Percentiles rank a stretch among this genome's conserved stretches.
These are phyloP conservation scores for Alternaria arborescens DNA, from an alignment of 2,329 filamentous ascomycete species.

Conservation along the genomic window DNA sequence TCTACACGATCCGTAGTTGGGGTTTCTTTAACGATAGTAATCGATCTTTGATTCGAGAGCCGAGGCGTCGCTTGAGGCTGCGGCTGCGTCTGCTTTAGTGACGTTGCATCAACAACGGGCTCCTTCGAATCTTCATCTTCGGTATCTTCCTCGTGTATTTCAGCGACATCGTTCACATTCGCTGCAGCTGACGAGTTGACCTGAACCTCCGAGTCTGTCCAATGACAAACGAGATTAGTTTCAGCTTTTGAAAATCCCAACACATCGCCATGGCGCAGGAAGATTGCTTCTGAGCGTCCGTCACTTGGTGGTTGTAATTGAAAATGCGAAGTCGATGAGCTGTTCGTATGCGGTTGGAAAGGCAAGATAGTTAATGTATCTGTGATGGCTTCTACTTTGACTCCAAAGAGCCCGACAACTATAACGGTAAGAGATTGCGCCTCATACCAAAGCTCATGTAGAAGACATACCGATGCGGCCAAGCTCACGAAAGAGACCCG, in stretches of 20 bases:
- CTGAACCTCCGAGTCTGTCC: slow-evolving; percentile 36
- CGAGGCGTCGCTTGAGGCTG: slow-evolving; percentile 34
- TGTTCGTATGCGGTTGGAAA: slow-evolving; percentile 1
- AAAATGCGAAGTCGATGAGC: slow-evolving; percentile 18
- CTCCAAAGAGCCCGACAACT: slow-evolving; percentile 28
- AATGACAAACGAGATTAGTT: slow-evolving; percentile 25
- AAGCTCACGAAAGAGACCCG: slow-evolving; percentile 17
- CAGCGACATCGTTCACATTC: slow-evolving; percentile 10
- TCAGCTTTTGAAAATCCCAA: slow-evolving; percentile 25
- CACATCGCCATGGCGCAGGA: slow-evolving; percentile 40
- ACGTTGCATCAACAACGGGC: slow-evolving; percentile 28
- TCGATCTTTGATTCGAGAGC: slow-evolving; percentile 32
- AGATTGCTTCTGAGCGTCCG: slow-evolving; percentile 32
- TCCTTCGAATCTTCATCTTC: slow-evolving; percentile 38
- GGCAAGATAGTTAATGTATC: slow-evolving; percentile 31
- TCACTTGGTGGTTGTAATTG: slow-evolving; percentile 27
- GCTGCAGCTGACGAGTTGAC: slow-evolving; percentile 42
- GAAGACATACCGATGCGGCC: slow-evolving; percentile 30
- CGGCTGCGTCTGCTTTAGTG: slow-evolving; percentile 20
- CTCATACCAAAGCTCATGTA: background rate
- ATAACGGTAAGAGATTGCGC: background rate
- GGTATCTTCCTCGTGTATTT: slow-evolving; percentile 27
- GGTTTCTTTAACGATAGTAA: slow-evolving; percentile 44
- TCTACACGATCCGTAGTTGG: slow-evolving; percentile 34
- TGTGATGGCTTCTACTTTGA: slow-evolving; percentile 38